A percentile compares a stretch with the other conserved stretches of the same genome.
Conservation (phyloP, 106 monocot species). For the Allium cepa region DNA sequence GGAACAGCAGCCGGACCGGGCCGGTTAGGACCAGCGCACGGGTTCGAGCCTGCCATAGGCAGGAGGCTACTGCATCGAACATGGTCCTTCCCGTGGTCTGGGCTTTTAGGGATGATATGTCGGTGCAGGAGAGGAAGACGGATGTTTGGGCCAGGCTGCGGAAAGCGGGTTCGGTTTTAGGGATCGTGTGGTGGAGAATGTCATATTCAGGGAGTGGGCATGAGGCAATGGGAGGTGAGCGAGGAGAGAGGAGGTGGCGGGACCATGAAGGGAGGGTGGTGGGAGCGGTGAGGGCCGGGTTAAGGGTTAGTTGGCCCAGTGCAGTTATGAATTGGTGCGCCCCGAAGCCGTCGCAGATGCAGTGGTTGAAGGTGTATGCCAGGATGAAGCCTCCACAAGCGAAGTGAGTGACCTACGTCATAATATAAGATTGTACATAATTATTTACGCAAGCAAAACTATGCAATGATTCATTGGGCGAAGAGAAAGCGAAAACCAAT, state of each 20-base stretch:
- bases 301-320: slow-evolving; percentile 1
- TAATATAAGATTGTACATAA: no score
- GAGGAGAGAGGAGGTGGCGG: slow-evolving; percentile 5
- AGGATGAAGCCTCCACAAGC: slow-evolving; percentile 11
- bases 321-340: slow-evolving; percentile 10
- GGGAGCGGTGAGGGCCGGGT: neutral
- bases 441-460: no score
- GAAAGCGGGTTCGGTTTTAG: slow-evolving; percentile 3
- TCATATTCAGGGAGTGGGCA: slow-evolving; percentile 7
- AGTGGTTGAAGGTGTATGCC: slow-evolving; percentile 15
- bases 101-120: slow-evolving; percentile 11
- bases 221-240: slow-evolving; percentile 5
- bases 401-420: slow-evolving; percentile 4
- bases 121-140: slow-evolving; percentile 4
- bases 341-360: slow-evolving; percentile 10
- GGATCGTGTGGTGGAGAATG: neutral
- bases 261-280: slow-evolving; percentile 4
- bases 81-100: neutral
- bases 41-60: slow-evolving; percentile 10
- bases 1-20: slow-evolving; percentile 8
- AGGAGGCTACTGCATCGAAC: slow-evolving; percentile 3
- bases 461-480: no score
- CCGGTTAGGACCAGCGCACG: neutral
- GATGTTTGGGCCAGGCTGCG: slow-evolving; percentile 2
- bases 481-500: no score